Base-by-base conservation (phyloP, 2,329 filamentous ascomycete genomes). In the Alternaria sp. region DNA sequence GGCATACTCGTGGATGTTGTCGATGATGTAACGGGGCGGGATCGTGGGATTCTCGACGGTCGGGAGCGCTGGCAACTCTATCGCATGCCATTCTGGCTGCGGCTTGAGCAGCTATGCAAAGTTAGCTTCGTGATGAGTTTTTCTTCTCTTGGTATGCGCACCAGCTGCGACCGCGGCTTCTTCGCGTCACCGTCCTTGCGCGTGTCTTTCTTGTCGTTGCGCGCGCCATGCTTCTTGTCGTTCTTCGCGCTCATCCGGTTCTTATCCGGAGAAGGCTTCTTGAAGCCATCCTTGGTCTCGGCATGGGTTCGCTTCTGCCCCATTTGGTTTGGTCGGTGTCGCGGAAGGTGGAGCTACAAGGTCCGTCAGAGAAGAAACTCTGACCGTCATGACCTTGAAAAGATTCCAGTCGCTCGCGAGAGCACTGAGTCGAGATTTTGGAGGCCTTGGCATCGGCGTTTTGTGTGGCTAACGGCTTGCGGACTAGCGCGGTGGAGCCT, bases 1-100 rank as follows among this genome's bases (percentile, higher is more conserved):
- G 4, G 93, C 94, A 78, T 97, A 89, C 14, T 88, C 82, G 73
- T 93, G 83, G n/a, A 90, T 77, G 50, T 85, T 85, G 47, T 89
- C 85, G 62, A 90, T 79, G 20, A 87, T 75, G 62, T 84, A 81
- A 45, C 83, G 84, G 49, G 87, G 83, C 37, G 86, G 81, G 41
- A 81, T 79, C 56, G 82, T 79, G 49, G 83, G 78, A 69, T 83
- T 81, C 25, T 85, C 80, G 55, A 82, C 75, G 7, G 69, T 72
- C 41, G 85, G 79, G 37, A 90, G 79, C n/a, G 78, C 64, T 18
- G 88, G 86, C 44, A 91, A 81, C 65, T 85, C 78, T 58, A 85
- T 84, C 30, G 86, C 82, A 77, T 91, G 89, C 90, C 90, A 92
- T 77, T 92, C 90, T 20, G 89, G 85, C 71, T 88, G 85, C 56